Base-by-base conservation (phyloP, 352 stramenopile species). In the Phytophthora multivora region DNA sequence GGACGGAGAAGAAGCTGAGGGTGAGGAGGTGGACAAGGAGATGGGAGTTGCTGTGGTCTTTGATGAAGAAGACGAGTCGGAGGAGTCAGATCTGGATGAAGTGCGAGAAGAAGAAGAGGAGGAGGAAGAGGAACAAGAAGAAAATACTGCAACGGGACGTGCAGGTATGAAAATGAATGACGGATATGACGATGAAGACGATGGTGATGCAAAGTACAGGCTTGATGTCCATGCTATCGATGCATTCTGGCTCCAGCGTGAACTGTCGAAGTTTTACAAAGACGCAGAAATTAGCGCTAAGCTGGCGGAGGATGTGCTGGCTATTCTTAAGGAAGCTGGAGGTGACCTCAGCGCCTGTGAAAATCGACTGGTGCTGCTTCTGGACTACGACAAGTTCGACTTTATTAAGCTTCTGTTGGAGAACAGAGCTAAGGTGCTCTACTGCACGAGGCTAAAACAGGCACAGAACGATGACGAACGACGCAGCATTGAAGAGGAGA, bases 381-480 rank as follows among this genome's bases (percentile, higher is more conserved):
- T 99, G 38, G 97, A 98, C 58, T 98, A 99, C 71, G 97, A 99
- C 74, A 98, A 99, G 59, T 99, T 99, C 66, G 96, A 99, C 35
- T 98, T 99, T 31, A 99, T 99, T 77, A 99, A 99, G 72, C 54
- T 98, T 6, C 68, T 99, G 49, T 70, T 99, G 12, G 83, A 92
- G 43, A 99, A 99, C 78, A 84, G 97, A 26, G 84, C 84, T 11
- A 97, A 97, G 54, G 96, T 99, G 30, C 90, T 97, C 41, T 99
- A 98, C 66, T 99, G 96, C 75, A 98, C 98, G 28, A 90, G 89
- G 0, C 84, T 99, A 21, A 99, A 99, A 72, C 93, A 98, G 58
- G 97, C 97, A 10, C 88, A 98, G 57, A 91, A 86, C 12, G 95
- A 99, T 12, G 79, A 91, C 8, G 93, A 98, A 59, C 80, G 94